Evolutionary conservation across 1,139 yeast species (phyloP).

Genomic region (Geotrichum reessii): DNA sequence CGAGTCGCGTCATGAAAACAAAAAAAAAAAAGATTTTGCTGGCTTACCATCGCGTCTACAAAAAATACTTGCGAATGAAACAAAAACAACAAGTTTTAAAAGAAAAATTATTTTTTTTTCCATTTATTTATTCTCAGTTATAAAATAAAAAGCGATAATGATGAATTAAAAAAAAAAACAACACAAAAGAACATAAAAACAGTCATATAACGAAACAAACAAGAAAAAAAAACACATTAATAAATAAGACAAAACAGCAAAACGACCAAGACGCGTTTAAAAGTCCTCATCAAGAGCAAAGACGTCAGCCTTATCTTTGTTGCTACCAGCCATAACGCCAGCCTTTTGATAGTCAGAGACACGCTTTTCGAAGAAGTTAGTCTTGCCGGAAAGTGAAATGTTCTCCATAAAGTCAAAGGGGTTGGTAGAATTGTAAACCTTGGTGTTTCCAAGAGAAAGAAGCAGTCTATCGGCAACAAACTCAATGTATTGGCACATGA

Average conservation of each 20-base stretch:
- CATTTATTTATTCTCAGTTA: background rate
- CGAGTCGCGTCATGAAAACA: background rate
- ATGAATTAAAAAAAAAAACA: background rate
- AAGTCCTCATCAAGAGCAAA: constrained; percentile 44
- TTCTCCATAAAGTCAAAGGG: constrained; percentile 99
- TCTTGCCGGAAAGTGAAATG: constrained; percentile 94
- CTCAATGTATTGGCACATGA: constrained; percentile 97
- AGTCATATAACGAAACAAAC: background rate
- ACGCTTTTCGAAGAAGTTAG: constrained; percentile 98
- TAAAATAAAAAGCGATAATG: background rate
- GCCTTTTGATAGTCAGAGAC: constrained; percentile 99
- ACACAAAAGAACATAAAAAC: background rate
- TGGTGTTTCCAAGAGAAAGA: constrained; percentile 82
- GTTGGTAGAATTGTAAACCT: constrained; percentile 78
- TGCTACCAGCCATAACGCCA: constrained; percentile 78
- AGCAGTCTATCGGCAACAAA: constrained; percentile 94
- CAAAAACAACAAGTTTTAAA: too few species aligned
- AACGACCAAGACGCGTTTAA: constrained; percentile 25
- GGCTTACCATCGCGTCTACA: too few species aligned
- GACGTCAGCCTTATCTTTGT: constrained; percentile 42
- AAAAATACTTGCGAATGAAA: background rate
- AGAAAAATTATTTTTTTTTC: too few species aligned
- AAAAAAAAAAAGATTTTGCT: too few species aligned
- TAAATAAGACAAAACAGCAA: constrained; percentile 10
- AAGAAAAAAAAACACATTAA: constrained; percentile 1